Evolutionary conservation across 73 alveolate species (phyloP), one percentile per base, ranked within the genome.

Genomic region (Uronychia binucleata): DNA sequence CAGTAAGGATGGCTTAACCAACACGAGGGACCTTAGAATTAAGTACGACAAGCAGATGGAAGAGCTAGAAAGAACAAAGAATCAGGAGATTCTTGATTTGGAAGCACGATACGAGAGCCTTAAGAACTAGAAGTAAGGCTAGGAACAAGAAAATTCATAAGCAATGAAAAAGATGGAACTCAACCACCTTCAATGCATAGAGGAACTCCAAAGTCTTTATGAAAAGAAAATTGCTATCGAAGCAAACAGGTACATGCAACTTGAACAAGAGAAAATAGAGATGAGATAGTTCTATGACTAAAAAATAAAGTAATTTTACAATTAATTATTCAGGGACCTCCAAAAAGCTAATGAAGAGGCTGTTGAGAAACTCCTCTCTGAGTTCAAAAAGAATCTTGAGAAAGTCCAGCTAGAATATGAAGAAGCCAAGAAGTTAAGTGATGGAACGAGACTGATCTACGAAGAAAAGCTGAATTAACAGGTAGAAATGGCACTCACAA

Each of bases 171-270:
- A 94, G 79, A 83, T 94, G 80, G 98, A 94, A 78, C 80, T 89
- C 31, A 93, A 92, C 74, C 97, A 94, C 80, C 79, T 85, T 26
- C 85, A 89, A 34, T 95, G 95, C 74, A 93, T 92, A 80, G 98
- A 94, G 67, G 96, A 87, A 77, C 90, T 92, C 31, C 94, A 94
- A 84, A 89, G 90, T 58, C 93, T 94, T 26, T 94, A 94, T 79
- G 98, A 94, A 87, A 89, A 93, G 91, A 94, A 94, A 31, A 77
- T 94, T n/a, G 91, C 96, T 30, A 77, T 94, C 29, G 98, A 94
- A 59, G 85, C 86, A 32, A 92, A 90, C 58, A 86, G 90, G 30
- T 94, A 88, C 67, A 34, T 82, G 29, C 59, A 88, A 58, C 87
- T 92, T 28, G 95, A 93, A 74, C 77, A 92, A 58, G 96, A 94